Base-by-base conservation (phyloP, 2,329 filamentous ascomycete species). In the Microdochium trichocladiopsis region DNA sequence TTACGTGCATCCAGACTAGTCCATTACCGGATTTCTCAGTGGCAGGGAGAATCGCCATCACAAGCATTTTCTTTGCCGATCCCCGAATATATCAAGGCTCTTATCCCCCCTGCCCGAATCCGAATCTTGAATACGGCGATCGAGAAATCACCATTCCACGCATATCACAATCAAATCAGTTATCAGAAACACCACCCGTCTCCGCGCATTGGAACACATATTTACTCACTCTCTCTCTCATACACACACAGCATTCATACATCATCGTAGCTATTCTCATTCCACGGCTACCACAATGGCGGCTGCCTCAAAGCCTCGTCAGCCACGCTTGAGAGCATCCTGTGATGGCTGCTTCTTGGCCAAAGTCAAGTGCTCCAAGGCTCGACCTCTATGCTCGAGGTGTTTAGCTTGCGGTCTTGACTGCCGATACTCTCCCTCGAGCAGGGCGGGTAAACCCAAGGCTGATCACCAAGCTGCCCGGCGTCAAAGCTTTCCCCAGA, bases 341-440 rank as follows among this genome's bases (percentile, higher is more conserved):
- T 80, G 77, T 60, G 77, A 80, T 55, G 75, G 74, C 8, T 80
- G 77, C 63, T 79, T 79, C 61, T 63, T 77, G 21, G 77, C 77
- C 55, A 80, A 80, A 60, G 76, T 80, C 64, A 80, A 79, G 58
- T 80, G 77, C 62, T 77, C 74, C 55, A 80, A 80, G 57, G 67
- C 69, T 2, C 66, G 75, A n/a, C 77, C 77, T 1, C 72, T 79
- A 49, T 80, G 77, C 61, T 70, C 71, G n/a, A 70, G 77, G 41
- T 80, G 77, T 55, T 66, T 79, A 2, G 61, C 71, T 2, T 75
- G 71, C 45, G 77, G 77, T 8, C 70, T 72, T 41, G 67, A 76
- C 48, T 80, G 77, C 57, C 70, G 69, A 9, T 80, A 80, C 57
- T 79, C 76, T 16, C 77, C 76, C 1, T 79, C 77, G 1, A 76